Percentiles rank a stretch among this genome's conserved stretches.
Evolutionary conservation across 1,284 basidiomycete genomes (phyloP).

Genomic region (Coriolopsis trogii): DNA sequence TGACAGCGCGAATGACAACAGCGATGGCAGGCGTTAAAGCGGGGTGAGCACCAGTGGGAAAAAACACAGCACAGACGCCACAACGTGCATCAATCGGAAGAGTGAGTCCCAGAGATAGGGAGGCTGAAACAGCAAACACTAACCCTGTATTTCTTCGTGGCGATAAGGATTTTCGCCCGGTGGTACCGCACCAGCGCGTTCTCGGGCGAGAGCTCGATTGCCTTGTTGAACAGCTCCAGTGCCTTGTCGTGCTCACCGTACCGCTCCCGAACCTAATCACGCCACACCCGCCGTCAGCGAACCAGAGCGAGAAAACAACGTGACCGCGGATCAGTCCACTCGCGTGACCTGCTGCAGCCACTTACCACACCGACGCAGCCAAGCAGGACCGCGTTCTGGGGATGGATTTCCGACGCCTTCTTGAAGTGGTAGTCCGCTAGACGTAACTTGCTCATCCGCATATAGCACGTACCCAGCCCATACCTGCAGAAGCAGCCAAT

Average conservation of each 20-base stretch:
- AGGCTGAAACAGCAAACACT: slow-evolving; percentile 38
- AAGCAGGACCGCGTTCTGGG: slow-evolving; percentile 86
- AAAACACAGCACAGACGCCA: slow-evolving; percentile 35
- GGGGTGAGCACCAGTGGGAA: too few relatives aligned
- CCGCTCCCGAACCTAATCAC: slow-evolving; percentile 77
- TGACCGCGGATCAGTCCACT: slow-evolving; percentile 9
- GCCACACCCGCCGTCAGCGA: slow-evolving; percentile 25
- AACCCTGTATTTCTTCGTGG: slow-evolving; percentile 80
- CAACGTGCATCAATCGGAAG: slow-evolving; percentile 34
- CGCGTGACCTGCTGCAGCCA: slow-evolving; percentile 24
- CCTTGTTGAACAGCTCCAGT: slow-evolving; percentile 77
- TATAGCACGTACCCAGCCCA: slow-evolving; percentile 93
- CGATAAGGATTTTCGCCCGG: slow-evolving; percentile 85
- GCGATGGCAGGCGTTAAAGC: too few relatives aligned
- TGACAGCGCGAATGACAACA: background rate
- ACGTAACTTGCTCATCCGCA: slow-evolving; percentile 87
- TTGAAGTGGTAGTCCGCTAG: slow-evolving; percentile 95
- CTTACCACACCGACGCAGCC: slow-evolving; percentile 91
- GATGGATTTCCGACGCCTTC: slow-evolving; percentile 88
- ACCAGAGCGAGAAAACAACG: too few relatives aligned
- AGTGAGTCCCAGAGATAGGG: slow-evolving; percentile 16
- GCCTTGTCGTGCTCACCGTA: slow-evolving; percentile 75
- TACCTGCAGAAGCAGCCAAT: slow-evolving; percentile 63
- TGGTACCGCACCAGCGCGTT: slow-evolving; percentile 91
- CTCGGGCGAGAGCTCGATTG: slow-evolving; percentile 74